Base-by-base conservation (phyloP, 2,329 filamentous ascomycete species). In the Curvularia verruculosa region DNA sequence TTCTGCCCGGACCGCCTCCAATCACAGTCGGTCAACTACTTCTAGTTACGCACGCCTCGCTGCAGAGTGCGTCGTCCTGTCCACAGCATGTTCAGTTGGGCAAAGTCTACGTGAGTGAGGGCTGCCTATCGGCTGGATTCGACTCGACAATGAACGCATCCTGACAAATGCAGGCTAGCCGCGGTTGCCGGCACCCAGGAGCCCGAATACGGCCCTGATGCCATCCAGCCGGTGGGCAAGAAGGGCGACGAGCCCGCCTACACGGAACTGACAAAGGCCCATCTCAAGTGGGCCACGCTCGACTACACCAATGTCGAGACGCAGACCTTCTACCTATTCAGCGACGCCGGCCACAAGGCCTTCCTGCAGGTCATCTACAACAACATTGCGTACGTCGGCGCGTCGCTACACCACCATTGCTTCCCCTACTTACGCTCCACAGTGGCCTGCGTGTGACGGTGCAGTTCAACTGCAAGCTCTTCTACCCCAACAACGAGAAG, bases 331-430 rank as follows among this genome's bases (percentile, higher is more conserved):
- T 99, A 99, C 81, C 80, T 97, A 72, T 88, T 88, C 78, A 83
- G 89, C 54, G 90, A 96, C 61, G 86, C 82, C 58, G 95, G 95
- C 49, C 84, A 88, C 62, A 78, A 93, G 63, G 91, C 85, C 51
- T 85, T 96, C 78, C 87, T 86, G 59, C 95, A 99, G 83, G 85
- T 98, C 79, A 96, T 99, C 77, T 96, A 98, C 83, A 98, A 91
- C 82, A 97, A 96, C 79, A 90, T 99, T 76, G 89, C 87, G 93
- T 97, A 68, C 67, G 87, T 79, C 89, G 34, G 23, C 54, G 26
- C 18, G 9, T 18, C 28, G 34, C 31, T 39, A 13, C 2, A 15
- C 44, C 23, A n/a, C 7, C 37, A 8, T 57, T 49, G 9, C 7
- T 37, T 26, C 53, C n/a, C 70, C 72, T 65, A 58, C 48, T 56